Percentiles rank a stretch among this genome's conserved stretches.
Conservation (phyloP, 1,139 yeast species). For the Debaryomyces robertsiae region DNA sequence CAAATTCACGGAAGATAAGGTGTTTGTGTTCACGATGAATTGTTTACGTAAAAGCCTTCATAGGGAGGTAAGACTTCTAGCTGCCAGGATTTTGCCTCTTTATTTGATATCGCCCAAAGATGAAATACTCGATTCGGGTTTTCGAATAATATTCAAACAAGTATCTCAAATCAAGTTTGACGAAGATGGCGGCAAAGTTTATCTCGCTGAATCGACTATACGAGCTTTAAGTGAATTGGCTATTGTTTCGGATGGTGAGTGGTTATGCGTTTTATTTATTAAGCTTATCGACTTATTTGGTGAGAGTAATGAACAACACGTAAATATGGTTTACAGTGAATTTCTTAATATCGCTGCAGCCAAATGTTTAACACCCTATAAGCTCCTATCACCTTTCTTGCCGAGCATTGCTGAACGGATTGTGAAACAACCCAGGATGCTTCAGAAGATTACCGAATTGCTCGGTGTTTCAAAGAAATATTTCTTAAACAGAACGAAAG, state of each 20-base stretch:
- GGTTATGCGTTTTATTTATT: constrained; percentile 60
- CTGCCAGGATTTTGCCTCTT: constrained; percentile 51
- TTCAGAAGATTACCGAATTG: constrained; percentile 62
- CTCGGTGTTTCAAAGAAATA: constrained; percentile 62
- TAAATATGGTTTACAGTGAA: constrained; percentile 64
- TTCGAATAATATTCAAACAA: constrained; percentile 37
- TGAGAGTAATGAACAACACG: constrained; percentile 60
- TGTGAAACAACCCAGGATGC: constrained; percentile 60
- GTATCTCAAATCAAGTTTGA: constrained; percentile 41
- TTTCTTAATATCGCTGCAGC: constrained; percentile 50
- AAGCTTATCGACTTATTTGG: constrained; percentile 63
- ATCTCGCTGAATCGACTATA: constrained; percentile 65
- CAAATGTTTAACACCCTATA: constrained; percentile 59
- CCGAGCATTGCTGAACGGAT: constrained; percentile 72
- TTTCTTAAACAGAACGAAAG: constrained; percentile 69
- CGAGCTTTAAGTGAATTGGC: constrained; percentile 65
- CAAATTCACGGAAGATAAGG: constrained; percentile 21
- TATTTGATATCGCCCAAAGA: constrained; percentile 40
- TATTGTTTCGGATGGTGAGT: constrained; percentile 58
- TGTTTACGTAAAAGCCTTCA: constrained; percentile 30
- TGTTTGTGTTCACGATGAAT: constrained; percentile 27
- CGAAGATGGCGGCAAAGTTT: constrained; percentile 24
- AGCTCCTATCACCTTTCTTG: constrained; percentile 74
- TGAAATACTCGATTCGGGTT: constrained; percentile 35
- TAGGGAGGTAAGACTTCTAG: constrained; percentile 55